A percentile compares a stretch with the other conserved stretches of the same genome.
Conservation (phyloP, 1,139 yeast species). For the Spencermartinsiella ligniputridi region DNA sequence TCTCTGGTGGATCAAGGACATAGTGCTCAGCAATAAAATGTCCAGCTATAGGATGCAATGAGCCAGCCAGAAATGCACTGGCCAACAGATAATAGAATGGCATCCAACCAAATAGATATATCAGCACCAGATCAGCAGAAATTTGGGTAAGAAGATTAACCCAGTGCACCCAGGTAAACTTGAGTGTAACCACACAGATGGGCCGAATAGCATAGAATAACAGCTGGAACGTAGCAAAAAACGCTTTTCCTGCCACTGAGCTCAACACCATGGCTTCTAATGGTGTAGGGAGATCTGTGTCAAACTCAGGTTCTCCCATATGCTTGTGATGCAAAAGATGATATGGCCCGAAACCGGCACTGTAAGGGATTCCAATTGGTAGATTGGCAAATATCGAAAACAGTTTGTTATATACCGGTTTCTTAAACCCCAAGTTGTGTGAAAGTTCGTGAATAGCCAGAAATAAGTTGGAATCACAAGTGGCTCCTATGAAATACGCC, state of each 20-base stretch:
- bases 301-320: conserved; percentile 78
- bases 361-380: conserved; percentile 86
- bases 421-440: conserved; percentile 81
- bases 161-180: conserved; percentile 69
- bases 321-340: conserved; percentile 90
- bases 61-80: conserved; percentile 85
- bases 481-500: conserved; percentile 81
- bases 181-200: conserved; percentile 73
- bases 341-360: conserved; percentile 88
- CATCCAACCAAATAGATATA: conserved; percentile 58
- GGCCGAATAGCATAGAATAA: conserved; percentile 88
- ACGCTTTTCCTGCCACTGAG: conserved; percentile 78
- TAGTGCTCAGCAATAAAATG: conserved; percentile 95
- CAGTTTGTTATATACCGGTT: conserved; percentile 69
- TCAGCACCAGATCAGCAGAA: conserved; percentile 51
- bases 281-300: conserved; percentile 81
- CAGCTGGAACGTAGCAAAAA: conserved; percentile 86
- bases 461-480: conserved; percentile 77
- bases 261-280: conserved; percentile 72
- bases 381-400: conserved; percentile 74
- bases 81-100: conserved; percentile 62
- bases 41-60: conserved; percentile 91
- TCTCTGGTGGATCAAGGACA: conserved; percentile 56
- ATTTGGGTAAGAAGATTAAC: conserved; percentile 63
- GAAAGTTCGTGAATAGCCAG: conserved; percentile 84